Evolutionary conservation across 202 grass and related monocot genomes (phyloP), one percentile per base, ranked within the genome.

Genomic region (Musa balbisiana): DNA sequence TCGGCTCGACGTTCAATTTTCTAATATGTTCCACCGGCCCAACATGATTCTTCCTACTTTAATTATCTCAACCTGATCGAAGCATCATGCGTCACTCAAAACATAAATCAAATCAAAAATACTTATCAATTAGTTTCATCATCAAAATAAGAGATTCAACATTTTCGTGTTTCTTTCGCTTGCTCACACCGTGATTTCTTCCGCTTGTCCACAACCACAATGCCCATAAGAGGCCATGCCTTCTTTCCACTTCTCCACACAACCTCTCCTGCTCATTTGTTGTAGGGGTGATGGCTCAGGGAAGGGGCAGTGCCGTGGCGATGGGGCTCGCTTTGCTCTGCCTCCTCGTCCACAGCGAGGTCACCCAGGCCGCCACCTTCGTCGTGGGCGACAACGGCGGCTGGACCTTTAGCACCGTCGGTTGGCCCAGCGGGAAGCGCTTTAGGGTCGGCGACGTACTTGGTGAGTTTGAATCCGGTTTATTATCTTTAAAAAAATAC

Each of bases 251-350:
- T 11, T 10, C 12, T 65, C 11, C 10, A 26, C n/a, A 9, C 3
- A 12, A 10, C 23, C 24, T 20, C 13, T 2, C 63, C 13, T 1
- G 17, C 2, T 26, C 26, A 5, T 43, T 5, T 24, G 10, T 65
- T 3, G 63, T 3, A 2, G n/a, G 62, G 3, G 81, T 69, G 12
- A 90, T 88, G 91, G 84, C 82, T 84, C 73, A 67, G 84, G 92
- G 86, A 91, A 95, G 82, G 84, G 88, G 92, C 74, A 66, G 82
- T 87, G 91, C 83, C 17, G 69, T 81, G 55, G 19, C 69, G 49
- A 55, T 71, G 72, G 63, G 72, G 3, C 17, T 9, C 19, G 12
- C 89, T n/a, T 2, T 69, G 29, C 17, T 53, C 8, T 84, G 67
- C 60, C 49, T 91, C 19, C 70, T 95, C 21, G 15, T 64, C 26